Conservation (phyloP, 805 yeast species). For the Nakazawaea populi region DNA sequence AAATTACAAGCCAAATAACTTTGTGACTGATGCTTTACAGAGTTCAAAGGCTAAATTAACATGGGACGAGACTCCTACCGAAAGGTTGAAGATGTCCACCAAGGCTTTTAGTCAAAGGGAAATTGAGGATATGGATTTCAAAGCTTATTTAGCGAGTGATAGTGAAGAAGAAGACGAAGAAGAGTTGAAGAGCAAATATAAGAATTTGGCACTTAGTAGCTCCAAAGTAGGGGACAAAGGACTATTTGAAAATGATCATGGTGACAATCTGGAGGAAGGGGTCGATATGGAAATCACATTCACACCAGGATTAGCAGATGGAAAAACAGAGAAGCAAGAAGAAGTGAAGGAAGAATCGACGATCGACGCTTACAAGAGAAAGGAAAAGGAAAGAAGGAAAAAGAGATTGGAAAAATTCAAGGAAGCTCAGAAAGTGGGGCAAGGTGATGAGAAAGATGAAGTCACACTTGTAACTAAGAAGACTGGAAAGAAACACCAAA, state of each 20-base stretch:
- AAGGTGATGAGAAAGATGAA: conserved; percentile 35
- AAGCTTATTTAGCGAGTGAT: conserved; percentile 85
- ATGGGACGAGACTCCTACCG: conserved; percentile 98
- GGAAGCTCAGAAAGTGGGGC: conserved; percentile 44
- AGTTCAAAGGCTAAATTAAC: conserved; percentile 94
- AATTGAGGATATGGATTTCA: conserved; percentile 83
- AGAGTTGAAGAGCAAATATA: conserved; percentile 50
- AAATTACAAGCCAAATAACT: conserved; percentile 69
- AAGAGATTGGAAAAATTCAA: conserved; percentile 74
- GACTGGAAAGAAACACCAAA: conserved; percentile 22
- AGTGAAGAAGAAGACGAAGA: conserved; percentile 49
- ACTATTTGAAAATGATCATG: conserved; percentile 28
- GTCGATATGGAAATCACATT: conserved; percentile 95
- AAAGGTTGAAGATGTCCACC: conserved; percentile 68
- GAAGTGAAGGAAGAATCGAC: conserved; percentile 62
- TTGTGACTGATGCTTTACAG: conserved; percentile 92
- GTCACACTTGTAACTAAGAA: conserved; percentile 30
- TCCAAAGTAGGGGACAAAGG: conserved; percentile 28
- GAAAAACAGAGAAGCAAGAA: conserved; percentile 26
- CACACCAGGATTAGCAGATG: conserved; percentile 72
- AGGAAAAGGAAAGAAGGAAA: conserved; percentile 89
- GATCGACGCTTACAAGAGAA: conserved; percentile 73
- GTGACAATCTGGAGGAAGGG: conserved; percentile 46
- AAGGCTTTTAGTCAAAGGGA: conserved; percentile 86
- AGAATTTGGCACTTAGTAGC: conserved; percentile 44